A percentile compares a stretch with the other conserved stretches of the same genome.
These are phyloP conservation scores for Candida neerlandica DNA, from an alignment of 1,139 yeast genomes.

Conservation along the genomic window DNA sequence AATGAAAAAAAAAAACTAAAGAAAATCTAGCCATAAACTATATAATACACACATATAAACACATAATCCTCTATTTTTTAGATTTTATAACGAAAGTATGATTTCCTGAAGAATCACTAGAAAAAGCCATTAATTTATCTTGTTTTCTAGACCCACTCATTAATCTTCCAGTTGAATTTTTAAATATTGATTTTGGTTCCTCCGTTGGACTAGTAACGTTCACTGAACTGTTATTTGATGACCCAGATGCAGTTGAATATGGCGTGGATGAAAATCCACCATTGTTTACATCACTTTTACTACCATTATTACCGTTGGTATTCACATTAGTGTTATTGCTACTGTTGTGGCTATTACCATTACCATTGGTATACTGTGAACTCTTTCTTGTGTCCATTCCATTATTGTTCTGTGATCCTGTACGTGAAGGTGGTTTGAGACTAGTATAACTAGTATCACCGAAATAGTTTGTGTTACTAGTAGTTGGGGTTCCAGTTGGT, in stretches of 20 bases:
- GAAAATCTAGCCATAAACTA: background rate
- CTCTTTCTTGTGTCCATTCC: constrained; percentile 7
- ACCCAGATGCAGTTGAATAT: constrained; percentile 9
- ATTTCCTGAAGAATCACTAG: constrained; percentile 46
- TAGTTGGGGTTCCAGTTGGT: constrained; percentile 24
- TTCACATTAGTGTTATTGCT: too few relatives aligned
- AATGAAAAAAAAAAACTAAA: background rate
- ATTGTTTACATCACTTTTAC: background rate
- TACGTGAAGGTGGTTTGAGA: constrained; percentile 13
- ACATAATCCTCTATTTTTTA: constrained; percentile 29
- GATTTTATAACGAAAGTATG: constrained; percentile 43
- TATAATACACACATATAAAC: background rate
- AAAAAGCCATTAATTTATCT: constrained; percentile 45
- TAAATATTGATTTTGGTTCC: constrained; percentile 20
- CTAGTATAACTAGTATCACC: constrained; percentile 5
- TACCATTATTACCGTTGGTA: background rate
- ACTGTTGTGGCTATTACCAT: background rate
- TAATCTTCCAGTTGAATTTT: constrained; percentile 28
- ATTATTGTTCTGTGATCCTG: constrained; percentile 5
- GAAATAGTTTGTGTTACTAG: constrained; percentile 11
- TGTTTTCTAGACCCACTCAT: constrained; percentile 25
- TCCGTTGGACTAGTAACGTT: constrained; percentile 6
- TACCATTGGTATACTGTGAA: constrained; percentile 1
- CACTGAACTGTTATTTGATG: constrained; percentile 7
- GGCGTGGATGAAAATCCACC: constrained; percentile 10